A percentile compares a stretch with the other conserved stretches of the same genome.
These are phyloP conservation scores for Fraxinus latifolia DNA, from an alignment of 305 asterid species.

Conservation along the genomic window DNA sequence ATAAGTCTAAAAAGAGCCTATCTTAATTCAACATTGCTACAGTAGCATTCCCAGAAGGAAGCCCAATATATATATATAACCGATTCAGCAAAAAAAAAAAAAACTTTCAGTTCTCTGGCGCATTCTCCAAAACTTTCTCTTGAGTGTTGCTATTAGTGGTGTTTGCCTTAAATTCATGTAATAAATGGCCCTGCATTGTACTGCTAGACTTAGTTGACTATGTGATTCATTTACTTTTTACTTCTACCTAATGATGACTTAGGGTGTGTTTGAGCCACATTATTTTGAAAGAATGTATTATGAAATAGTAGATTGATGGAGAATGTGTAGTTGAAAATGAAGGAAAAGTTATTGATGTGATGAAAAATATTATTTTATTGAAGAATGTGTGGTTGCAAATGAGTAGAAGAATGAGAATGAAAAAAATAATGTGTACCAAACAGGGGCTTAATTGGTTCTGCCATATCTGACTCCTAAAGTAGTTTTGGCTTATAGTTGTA, in stretches of 20 bases:
- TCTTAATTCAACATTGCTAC: not conserved
- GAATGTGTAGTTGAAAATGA: too few relatives aligned
- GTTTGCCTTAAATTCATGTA: not conserved
- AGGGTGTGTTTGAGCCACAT: too few relatives aligned
- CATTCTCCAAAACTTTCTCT: not conserved
- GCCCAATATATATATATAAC: not conserved
- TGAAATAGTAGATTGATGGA: too few relatives aligned
- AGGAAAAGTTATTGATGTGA: too few relatives aligned
- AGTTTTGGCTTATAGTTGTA: not conserved
- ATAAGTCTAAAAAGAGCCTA: not conserved
- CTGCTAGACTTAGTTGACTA: not conserved
- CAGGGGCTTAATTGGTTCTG: not conserved
- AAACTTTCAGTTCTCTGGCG: not conserved
- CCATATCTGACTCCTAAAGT: not conserved
- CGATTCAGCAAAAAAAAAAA: not conserved
- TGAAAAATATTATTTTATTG: too few relatives aligned
- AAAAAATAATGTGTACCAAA: too few relatives aligned
- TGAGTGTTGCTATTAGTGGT: not conserved
- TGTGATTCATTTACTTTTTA: not conserved
- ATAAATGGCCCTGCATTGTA: not conserved
- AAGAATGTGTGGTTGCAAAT: too few relatives aligned
- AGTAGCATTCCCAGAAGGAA: not conserved
- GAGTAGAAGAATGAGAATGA: too few relatives aligned
- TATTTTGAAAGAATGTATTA: too few relatives aligned
- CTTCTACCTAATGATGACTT: not conserved